phyloP scores from a whole-genome alignment of 345 rosid genomes.

The Salix viminalis region DNA sequence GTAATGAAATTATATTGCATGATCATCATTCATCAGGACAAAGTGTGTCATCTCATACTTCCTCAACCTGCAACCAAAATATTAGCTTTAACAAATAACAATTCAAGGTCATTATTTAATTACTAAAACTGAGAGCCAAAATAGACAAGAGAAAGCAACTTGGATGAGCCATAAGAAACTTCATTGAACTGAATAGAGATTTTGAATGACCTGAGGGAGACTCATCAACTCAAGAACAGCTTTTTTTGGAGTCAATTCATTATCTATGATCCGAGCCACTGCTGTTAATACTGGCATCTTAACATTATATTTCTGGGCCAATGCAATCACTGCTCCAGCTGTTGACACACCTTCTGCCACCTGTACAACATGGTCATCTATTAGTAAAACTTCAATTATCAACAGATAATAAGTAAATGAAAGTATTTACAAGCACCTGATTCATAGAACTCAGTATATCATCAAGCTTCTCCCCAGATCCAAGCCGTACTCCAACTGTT shows the following conservation, averaged over 20 bases:
- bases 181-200: not conserved
- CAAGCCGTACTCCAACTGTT: slow-evolving; percentile 87
- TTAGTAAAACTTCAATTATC: slow-evolving; percentile 9
- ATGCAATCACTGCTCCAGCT: slow-evolving; percentile 89
- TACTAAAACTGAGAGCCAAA: not conserved
- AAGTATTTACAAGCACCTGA: slow-evolving; percentile 50
- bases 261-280: slow-evolving; percentile 82
- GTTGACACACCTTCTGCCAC: slow-evolving; percentile 96
- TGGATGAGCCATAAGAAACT: not conserved
- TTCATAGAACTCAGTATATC: slow-evolving; percentile 77
- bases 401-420: not conserved
- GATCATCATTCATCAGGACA: no score
- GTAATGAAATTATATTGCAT: not conserved
- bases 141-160: not conserved
- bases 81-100: not conserved
- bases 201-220: slow-evolving; percentile 64
- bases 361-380: slow-evolving; percentile 22
- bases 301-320: slow-evolving; percentile 92
- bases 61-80: slow-evolving; percentile 49
- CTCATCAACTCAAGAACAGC: slow-evolving; percentile 82
- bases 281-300: slow-evolving; percentile 93
- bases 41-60: slow-evolving; percentile 38
- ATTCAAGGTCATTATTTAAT: not conserved
- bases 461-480: slow-evolving; percentile 86
- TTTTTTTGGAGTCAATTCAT: slow-evolving; percentile 74